These are phyloP conservation scores for Smittium culicis DNA, from an alignment of 371 early-diverging fungal genomes.

Conservation along the genomic window DNA sequence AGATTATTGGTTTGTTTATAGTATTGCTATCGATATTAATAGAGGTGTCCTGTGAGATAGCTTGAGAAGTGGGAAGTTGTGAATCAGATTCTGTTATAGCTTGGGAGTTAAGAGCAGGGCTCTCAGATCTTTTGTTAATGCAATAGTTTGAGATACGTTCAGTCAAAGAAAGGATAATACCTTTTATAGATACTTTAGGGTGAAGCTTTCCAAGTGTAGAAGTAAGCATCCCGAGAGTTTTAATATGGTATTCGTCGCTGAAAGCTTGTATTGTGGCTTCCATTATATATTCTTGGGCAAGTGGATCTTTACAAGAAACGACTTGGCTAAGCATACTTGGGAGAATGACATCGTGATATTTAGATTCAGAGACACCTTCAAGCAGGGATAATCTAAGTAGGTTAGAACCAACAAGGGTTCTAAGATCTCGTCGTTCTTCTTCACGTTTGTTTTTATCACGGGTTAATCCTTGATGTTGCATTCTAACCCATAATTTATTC, in stretches of 20 bases:
- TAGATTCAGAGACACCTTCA: constrained; percentile 64
- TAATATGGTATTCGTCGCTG: constrained; percentile 88
- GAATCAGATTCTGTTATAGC: no score
- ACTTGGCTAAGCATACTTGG: constrained; percentile 88
- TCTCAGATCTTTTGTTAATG: constrained; percentile 38
- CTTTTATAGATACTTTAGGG: constrained; percentile 81
- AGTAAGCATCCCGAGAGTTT: constrained; percentile 74
- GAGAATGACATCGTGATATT: constrained; percentile 72
- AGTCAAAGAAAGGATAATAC: constrained; percentile 81
- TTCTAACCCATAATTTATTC: constrained; percentile 97
- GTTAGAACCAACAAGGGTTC: constrained; percentile 90
- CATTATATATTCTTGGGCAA: constrained; percentile 98
- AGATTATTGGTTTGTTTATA: no score
- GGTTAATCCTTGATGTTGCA: constrained; percentile 89
- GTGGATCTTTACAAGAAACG: constrained; percentile 85
- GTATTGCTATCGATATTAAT: no score
- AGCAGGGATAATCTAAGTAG: constrained; percentile 83
- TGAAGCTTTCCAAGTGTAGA: constrained; percentile 78
- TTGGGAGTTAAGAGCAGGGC: not conserved
- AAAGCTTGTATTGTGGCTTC: constrained; percentile 95
- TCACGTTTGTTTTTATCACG: constrained; percentile 85
- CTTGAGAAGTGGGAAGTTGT: no score
- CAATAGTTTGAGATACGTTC: constrained; percentile 75
- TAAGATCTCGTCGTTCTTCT: constrained; percentile 82
- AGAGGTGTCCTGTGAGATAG: no score